Evolutionary conservation across 2,329 filamentous ascomycete genomes (phyloP).

Genomic region (Lachnellula suecica): DNA sequence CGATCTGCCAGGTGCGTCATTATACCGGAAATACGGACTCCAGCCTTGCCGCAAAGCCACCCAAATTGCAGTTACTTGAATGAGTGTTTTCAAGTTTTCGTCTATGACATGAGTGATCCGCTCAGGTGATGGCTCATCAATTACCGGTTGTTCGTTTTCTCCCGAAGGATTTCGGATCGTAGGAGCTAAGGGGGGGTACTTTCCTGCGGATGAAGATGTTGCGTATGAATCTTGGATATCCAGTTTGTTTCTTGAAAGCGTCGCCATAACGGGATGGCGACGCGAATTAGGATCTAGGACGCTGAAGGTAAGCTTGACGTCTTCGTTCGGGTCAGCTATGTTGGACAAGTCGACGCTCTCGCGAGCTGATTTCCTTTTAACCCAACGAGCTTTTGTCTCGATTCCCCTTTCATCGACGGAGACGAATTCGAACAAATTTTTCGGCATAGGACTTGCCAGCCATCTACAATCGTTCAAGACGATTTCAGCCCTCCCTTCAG

Average conservation of each 20-base stretch:
- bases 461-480: conserved; percentile 65
- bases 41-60: conserved; percentile 47
- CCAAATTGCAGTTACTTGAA: conserved; percentile 52
- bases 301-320: conserved; percentile 71
- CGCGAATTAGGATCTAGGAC: conserved; percentile 68
- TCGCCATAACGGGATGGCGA: conserved; percentile 73
- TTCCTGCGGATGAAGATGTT: conserved; percentile 49
- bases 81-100: conserved; percentile 46
- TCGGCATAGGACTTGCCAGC: conserved; percentile 50
- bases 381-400: conserved; percentile 67
- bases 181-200: conserved; percentile 39
- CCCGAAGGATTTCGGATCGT: conserved; percentile 11
- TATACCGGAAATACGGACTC: conserved; percentile 38
- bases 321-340: conserved; percentile 32
- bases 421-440: conserved; percentile 66
- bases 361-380: conserved; percentile 47
- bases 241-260: conserved; percentile 60
- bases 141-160: conserved; percentile 11
- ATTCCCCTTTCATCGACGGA: conserved; percentile 52
- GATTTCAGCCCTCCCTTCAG: conserved; percentile 50
- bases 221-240: conserved; percentile 70
- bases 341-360: conserved; percentile 25
- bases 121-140: conserved; percentile 26
- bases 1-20: conserved; percentile 28
- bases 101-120: conserved; percentile 40